phyloP scores from a whole-genome alignment of 164 flowering plant genomes.

The Annona cherimola region DNA sequence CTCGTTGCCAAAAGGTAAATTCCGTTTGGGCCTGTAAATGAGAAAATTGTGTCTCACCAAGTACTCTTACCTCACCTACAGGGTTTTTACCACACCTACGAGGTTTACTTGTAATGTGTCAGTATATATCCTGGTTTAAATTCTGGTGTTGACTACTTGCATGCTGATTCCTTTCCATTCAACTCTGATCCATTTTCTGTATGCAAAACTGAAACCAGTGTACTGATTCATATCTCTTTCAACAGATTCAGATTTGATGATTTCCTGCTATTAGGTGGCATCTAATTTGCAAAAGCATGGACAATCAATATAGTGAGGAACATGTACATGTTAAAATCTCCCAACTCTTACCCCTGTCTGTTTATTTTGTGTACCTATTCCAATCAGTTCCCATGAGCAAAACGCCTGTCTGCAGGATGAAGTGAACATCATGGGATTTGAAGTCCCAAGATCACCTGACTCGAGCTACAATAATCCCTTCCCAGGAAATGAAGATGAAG shows the following conservation, averaged over 20 bases:
- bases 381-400: not conserved
- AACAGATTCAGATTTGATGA: constrained; percentile 16
- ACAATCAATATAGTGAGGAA: constrained; percentile 29
- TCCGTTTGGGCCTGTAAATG: no score
- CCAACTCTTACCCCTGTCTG: not conserved
- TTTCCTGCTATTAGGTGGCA: constrained; percentile 1
- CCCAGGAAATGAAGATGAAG: constrained; percentile 67
- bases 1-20: no score
- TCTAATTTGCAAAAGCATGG: constrained; percentile 30
- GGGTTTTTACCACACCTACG: no score
- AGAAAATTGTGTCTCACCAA: no score
- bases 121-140: no score
- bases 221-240: constrained; percentile 2
- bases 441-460: constrained; percentile 82
- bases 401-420: constrained; percentile 49
- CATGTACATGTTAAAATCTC: constrained; percentile 29
- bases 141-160: not conserved
- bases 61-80: no score
- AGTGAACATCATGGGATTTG: constrained; percentile 73
- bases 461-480: constrained; percentile 69
- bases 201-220: constrained; percentile 1
- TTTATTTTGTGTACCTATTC: not conserved
- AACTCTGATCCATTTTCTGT: not conserved
- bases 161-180: not conserved
- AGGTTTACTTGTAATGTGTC: no score